Conservation (phyloP, 371 early-diverging fungal species). For the Lichtheimia hyalospora region DNA sequence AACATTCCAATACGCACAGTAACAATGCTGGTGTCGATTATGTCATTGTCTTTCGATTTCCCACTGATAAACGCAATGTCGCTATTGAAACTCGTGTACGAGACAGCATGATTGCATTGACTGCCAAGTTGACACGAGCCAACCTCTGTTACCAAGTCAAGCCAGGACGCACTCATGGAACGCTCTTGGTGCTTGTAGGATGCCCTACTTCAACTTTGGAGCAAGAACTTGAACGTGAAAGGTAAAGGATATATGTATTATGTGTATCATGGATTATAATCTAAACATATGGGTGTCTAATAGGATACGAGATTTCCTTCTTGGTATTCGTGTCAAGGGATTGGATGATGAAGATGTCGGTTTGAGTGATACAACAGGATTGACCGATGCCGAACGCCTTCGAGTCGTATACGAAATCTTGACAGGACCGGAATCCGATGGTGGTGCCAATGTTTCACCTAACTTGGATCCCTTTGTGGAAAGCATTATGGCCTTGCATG, state of each 20-base stretch:
- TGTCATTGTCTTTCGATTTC: constrained; percentile 47
- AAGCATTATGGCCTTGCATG: constrained; percentile 78
- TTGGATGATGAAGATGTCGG: constrained; percentile 29
- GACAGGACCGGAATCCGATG: constrained; percentile 62
- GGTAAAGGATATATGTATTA: constrained; percentile 4
- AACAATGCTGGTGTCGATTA: constrained; percentile 40
- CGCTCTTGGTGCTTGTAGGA: constrained; percentile 28
- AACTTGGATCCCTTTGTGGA: constrained; percentile 59
- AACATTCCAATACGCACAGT: background rate
- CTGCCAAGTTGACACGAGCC: constrained; percentile 22
- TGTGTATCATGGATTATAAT: background rate
- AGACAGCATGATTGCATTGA: constrained; percentile 15
- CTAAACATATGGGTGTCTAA: background rate
- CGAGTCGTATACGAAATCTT: constrained; percentile 74
- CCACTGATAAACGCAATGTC: constrained; percentile 16
- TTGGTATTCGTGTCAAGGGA: constrained; percentile 56
- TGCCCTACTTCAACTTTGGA: constrained; percentile 26
- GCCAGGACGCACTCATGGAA: constrained; percentile 32
- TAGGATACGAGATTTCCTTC: constrained; percentile 67
- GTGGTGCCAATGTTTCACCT: constrained; percentile 70
- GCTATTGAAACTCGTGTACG: constrained; percentile 22
- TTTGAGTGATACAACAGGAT: constrained; percentile 16
- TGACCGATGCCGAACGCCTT: constrained; percentile 74
- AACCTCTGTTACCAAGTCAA: constrained; percentile 36
- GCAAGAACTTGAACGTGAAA: constrained; percentile 30